phyloP scores from a whole-genome alignment of 2,329 filamentous ascomycete genomes.

The Nothomitra cinnamomea region DNA sequence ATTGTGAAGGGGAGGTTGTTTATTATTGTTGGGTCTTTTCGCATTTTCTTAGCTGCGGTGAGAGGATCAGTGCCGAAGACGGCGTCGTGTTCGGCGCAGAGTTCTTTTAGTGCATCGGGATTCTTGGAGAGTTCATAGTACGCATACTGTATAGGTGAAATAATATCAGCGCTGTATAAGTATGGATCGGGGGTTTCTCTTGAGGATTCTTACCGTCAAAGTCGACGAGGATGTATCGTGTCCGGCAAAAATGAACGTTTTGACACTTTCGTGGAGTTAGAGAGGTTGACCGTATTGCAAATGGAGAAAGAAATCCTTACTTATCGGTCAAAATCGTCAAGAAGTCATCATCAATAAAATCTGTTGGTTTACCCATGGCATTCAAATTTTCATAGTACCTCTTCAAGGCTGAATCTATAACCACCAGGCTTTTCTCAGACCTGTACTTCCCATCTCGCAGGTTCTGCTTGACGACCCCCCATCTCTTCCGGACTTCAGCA shows the following conservation, averaged over 20 bases:
- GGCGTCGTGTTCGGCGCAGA: conserved; percentile 17
- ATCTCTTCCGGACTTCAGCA: too few relatives aligned
- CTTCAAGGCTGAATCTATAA: too few relatives aligned
- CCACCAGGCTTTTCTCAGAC: too few relatives aligned
- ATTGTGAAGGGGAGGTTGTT: conserved; percentile 17
- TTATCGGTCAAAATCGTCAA: not conserved
- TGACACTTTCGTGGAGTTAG: conserved; percentile 15
- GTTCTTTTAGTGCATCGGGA: conserved; percentile 11
- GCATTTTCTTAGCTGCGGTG: conserved; percentile 8
- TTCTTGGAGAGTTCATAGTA: conserved; percentile 16
- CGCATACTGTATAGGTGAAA: conserved; percentile 15
- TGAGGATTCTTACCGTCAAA: too few relatives aligned
- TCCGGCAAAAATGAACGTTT: conserved; percentile 20
- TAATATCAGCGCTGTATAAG: too few relatives aligned
- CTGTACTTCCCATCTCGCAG: too few relatives aligned
- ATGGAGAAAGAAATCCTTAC: not conserved
- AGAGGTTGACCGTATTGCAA: not conserved
- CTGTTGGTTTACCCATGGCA: too few relatives aligned
- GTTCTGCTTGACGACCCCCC: too few relatives aligned
- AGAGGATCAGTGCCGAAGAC: conserved; percentile 16
- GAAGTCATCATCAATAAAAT: too few relatives aligned
- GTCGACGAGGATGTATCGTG: conserved; percentile 15
- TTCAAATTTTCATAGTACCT: too few relatives aligned
- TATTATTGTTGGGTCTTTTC: conserved; percentile 13
- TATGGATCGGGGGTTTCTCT: too few relatives aligned